Base-by-base conservation (phyloP, 768 basidiomycete genomes). In the Termitomyces sp. region DNA sequence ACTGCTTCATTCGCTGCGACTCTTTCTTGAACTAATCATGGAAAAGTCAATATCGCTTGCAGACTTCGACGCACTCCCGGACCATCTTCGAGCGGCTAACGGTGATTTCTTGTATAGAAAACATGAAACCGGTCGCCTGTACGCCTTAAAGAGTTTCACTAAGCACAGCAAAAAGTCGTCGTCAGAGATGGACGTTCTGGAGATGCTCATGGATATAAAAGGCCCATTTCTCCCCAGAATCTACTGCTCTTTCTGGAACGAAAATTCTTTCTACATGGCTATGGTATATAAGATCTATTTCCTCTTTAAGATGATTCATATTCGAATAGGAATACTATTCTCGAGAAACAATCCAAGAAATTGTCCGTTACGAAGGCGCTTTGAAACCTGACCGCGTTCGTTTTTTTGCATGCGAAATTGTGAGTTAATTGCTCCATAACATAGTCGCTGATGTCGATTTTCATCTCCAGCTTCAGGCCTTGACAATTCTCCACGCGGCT, bases 391-490 rank as follows among this genome's bases (percentile, higher is more conserved):
- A 73, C 5, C 70, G 73, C 14, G 73, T 74, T 1, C 64, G 69
- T 18, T 74, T 79, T 48, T 80, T 78, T 60, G 77, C 78, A 5
- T 72, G 75, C 32, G 82, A 85, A 65, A 65, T 84, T 32, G 82
- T 83, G 52, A 59, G 77, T 63, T 36, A 18, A 26, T 39, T 3
- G 29, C 4, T 10, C 13, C 3, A 9, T 43, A 18, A 22, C 20
- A 12, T 22, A 27, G 20, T 5, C 20, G 46, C 27, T 51, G 36
- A 32, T 46, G n/a, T 34, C 39, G 42, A 53, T 24, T 29, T 58
- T 24, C 7, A 14, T 4, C 29, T 16, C n/a, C 54, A 80, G 79
- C 65, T 72, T 16, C 71, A 74, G 46, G 82, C 74, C 5, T 64
- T 86, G 7, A 66, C 69, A 10, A 65, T 67, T 49, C 67, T 86